Evolutionary conservation across 768 basidiomycete genomes (phyloP).

Genomic region (Hericium erinaceus): DNA sequence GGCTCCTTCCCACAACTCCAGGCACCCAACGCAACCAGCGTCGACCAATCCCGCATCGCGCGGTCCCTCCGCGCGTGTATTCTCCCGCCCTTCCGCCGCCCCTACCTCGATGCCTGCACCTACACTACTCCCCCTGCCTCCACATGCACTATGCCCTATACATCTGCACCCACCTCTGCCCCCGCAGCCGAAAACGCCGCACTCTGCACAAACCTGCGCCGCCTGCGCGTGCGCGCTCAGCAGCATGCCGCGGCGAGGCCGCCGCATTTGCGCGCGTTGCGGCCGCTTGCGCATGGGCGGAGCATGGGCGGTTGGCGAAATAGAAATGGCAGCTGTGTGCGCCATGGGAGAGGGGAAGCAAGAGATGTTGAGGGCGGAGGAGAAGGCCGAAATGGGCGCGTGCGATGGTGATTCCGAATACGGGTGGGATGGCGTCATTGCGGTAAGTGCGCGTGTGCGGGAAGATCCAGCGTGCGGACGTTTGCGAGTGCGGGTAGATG

Average conservation of each 20-base stretch:
- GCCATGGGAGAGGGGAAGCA: too few species aligned
- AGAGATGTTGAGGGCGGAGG: too few species aligned
- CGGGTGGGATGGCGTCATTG: background rate
- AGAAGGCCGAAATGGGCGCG: background rate
- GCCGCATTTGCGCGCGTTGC: constrained; percentile 1
- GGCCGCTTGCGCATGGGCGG: too few species aligned
- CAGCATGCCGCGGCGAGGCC: constrained; percentile 6
- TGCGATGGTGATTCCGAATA: background rate
- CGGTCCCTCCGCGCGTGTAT: constrained; percentile 8
- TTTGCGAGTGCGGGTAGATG: too few species aligned
- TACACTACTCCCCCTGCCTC: background rate
- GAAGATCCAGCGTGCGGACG: too few species aligned
- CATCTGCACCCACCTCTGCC: background rate
- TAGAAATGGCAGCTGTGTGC: too few species aligned
- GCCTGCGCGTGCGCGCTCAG: constrained; percentile 7
- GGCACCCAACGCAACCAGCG: background rate
- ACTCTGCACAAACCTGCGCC: constrained; percentile 4
- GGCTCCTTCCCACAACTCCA: background rate
- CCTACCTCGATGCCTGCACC: background rate
- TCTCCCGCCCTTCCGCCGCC: constrained; percentile 10
- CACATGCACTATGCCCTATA: background rate
- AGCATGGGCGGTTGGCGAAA: too few species aligned
- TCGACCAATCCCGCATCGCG: constrained; percentile 4
- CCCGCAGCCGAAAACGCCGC: constrained; percentile 9
- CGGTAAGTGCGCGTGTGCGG: too few species aligned